Evolutionary conservation across 805 yeast genomes (phyloP).

Genomic region (Lipomyces spencermartinsiae): DNA sequence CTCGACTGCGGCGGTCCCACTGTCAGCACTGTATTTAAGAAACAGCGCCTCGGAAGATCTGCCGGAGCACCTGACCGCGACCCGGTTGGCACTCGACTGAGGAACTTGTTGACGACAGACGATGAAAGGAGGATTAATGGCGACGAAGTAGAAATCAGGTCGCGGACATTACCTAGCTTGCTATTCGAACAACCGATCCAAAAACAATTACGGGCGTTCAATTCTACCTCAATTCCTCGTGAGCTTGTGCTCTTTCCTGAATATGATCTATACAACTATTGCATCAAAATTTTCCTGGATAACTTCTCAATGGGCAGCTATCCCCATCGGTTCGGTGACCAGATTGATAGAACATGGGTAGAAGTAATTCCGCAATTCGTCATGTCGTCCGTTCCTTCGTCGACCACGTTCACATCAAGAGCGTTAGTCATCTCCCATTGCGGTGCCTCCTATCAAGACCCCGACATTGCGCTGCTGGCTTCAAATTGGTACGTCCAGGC

Average conservation of each 20-base stretch:
- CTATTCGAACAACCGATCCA: not conserved
- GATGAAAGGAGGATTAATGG: not conserved
- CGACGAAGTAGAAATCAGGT: not conserved
- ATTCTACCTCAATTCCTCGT: slow-evolving; percentile 15
- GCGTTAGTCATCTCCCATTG: slow-evolving; percentile 24
- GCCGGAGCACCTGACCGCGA: not conserved
- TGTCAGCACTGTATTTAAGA: slow-evolving; percentile 16
- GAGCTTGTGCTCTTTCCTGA: slow-evolving; percentile 24
- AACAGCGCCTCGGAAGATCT: slow-evolving; percentile 11
- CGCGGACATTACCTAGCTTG: not conserved
- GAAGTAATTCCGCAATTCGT: slow-evolving; percentile 20
- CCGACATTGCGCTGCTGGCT: slow-evolving; percentile 19
- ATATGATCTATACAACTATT: slow-evolving; percentile 25
- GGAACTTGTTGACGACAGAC: not conserved
- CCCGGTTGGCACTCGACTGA: slow-evolving; percentile 4
- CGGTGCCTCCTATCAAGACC: slow-evolving; percentile 2
- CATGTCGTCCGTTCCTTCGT: slow-evolving; percentile 15
- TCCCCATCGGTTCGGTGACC: not conserved
- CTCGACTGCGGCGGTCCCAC: slow-evolving; percentile 27
- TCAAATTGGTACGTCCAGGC: slow-evolving; percentile 25
- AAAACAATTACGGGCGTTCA: not conserved
- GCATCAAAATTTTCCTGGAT: slow-evolving; percentile 13
- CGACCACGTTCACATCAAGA: slow-evolving; percentile 24
- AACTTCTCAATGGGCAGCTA: not conserved
- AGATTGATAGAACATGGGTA: not conserved